Evolutionary conservation across 768 basidiomycete species (phyloP), one percentile per base, ranked within the genome.

Genomic region (Coprinopsis sp.): DNA sequence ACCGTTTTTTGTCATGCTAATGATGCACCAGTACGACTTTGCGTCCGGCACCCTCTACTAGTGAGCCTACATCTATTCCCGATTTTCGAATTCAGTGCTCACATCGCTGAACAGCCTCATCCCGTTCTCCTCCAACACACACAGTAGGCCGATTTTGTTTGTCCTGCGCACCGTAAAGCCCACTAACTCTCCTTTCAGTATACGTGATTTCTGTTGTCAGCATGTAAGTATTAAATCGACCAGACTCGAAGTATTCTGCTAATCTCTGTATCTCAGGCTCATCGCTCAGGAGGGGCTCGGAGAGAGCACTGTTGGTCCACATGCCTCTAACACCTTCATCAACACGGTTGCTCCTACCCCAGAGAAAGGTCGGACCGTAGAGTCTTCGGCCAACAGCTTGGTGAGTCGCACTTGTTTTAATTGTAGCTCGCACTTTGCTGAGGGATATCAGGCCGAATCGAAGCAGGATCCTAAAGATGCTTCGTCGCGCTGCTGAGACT

Each of bases 181-280:
- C 5, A 24, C 24, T 27, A 5, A 12, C 38, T 19, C 12, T 23
- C 38, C 6, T 19, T 28, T 41, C 8, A 41, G 39, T 41, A 23
- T 41, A 41, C 39, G 23, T 41, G 14, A 41, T 41, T 28, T 41
- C 39, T 8, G 39, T 41, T 14, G 14, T 41, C 13, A 27, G 39
- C 39, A 41, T 41, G 39, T 41, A 2, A 16, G 23, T 13, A 8
- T 7, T n/a, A 24, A 11, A 12, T 28, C 29, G 16, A 14, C 18
- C 13, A 6, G 16, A 5, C 5, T 3, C 2, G 4, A 10, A 11
- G 5, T 27, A 23, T 14, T 4, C 21, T 14, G 16, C 39, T 27
- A 19, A 41, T 7, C 16, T 6, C 6, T 3, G 22, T 28, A 14
- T 28, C 12, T 6, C 12, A 41, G 39, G 39, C 19, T 41, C 16